Evolutionary conservation across 2,329 filamentous ascomycete genomes (phyloP).

Genomic region (Diaporthe sp.): DNA sequence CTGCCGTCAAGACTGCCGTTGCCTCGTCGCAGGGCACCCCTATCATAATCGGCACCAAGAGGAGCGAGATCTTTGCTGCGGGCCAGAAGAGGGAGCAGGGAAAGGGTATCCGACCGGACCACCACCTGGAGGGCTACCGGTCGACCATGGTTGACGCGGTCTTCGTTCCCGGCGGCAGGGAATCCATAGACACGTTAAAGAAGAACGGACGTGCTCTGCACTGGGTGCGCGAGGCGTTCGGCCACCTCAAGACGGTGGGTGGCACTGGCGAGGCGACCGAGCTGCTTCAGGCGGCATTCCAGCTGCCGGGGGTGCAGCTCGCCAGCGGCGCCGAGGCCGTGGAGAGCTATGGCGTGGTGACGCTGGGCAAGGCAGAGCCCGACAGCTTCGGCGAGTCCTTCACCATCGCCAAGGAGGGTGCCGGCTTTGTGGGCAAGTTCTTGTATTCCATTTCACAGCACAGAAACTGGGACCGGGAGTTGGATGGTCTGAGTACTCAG

Average conservation of each 20-base stretch:
- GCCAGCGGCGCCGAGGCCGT: constrained; percentile 64
- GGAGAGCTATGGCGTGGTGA: constrained; percentile 84
- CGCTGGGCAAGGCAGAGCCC: constrained; percentile 66
- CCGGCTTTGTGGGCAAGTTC: constrained; percentile 79
- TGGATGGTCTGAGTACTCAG: constrained; percentile 75
- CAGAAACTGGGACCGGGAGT: constrained; percentile 80
- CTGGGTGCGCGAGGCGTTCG: constrained; percentile 85
- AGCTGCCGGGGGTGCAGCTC: constrained; percentile 56
- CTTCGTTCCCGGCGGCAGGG: constrained; percentile 80
- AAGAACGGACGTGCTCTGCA: constrained; percentile 81
- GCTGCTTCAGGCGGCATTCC: constrained; percentile 67
- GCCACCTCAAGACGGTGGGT: constrained; percentile 84
- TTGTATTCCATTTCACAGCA: constrained; percentile 79
- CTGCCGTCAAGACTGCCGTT: constrained; percentile 74
- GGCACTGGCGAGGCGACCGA: constrained; percentile 80
- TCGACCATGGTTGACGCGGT: constrained; percentile 86
- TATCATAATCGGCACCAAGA: constrained; percentile 78
- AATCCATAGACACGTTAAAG: constrained; percentile 72
- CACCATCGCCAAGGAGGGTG: constrained; percentile 75
- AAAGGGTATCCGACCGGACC: constrained; percentile 75
- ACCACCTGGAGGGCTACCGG: constrained; percentile 84
- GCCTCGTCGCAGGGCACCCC: constrained; percentile 74
- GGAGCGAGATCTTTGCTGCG: constrained; percentile 74
- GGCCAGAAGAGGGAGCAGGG: constrained; percentile 66
- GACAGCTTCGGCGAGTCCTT: constrained; percentile 73